Base-by-base conservation (phyloP, 805 yeast species). In the Scheffersomyces stipitis region DNA sequence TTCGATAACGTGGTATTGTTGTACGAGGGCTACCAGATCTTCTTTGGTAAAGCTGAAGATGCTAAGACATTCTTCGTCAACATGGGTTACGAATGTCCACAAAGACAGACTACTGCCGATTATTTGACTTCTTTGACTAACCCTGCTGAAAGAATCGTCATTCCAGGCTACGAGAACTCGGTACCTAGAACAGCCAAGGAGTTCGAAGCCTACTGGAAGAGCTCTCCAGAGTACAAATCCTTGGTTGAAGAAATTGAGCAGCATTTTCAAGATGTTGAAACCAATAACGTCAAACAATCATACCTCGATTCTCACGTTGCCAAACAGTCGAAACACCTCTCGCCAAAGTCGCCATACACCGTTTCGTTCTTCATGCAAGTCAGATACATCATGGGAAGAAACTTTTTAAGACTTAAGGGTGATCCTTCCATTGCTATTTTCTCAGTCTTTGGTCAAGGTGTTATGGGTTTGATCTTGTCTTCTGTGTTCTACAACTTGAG, bases 1-100 rank as follows among this genome's bases (percentile, higher is more conserved):
- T 82, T 82, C 52, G 84, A 82, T 56, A 77, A 80, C 45, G 87
- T 78, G 7, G 59, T 73, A 15, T 77, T 82, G 8, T 52, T 83
- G 14, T 79, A 80, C 55, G 73, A 73, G 41, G 83, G 83, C 34
- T 60, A 69, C 45, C 81, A 79, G 55, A 73, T 78, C 34, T 78
- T 44, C 58, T 78, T 65, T 38, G 84, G 84, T 41, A 52, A 61
- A 15, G 63, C 71, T 16, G 54, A 54, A 22, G 36, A 53, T 14
- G 83, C 83, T 16, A 75, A 67, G 49, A 60, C 61, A 18, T 79
- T 55, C 52, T 78, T 78, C 51, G 41, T 62, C 29, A 66, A 62
- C 15, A 73, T 78, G 80, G 84, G 84, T 28, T 78, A 68, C 53
- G 64, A 66, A 4, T 75, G 81, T 47, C 78, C 80, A 15, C 63